phyloP scores from a whole-genome alignment of 139 green algal genomes.

The Astrephomene gubernaculifera region DNA sequence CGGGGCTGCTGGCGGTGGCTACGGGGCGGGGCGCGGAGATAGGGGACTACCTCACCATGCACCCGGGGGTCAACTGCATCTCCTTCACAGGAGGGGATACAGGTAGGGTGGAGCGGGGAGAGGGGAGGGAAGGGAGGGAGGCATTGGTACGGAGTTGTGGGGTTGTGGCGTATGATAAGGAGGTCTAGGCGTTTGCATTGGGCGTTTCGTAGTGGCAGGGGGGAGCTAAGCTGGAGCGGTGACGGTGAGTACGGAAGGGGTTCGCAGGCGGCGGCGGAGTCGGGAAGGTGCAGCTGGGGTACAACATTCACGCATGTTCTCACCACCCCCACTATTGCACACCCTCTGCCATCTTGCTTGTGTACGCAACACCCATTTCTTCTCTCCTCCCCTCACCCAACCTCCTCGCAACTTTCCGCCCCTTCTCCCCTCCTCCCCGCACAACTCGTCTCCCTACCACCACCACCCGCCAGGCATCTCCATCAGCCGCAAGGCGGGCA shows the following conservation, averaged over 20 bases:
- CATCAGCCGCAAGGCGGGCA: slow-evolving; percentile 84
- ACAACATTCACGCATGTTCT: no score
- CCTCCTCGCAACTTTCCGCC: background rate
- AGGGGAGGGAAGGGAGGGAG: slow-evolving; percentile 7
- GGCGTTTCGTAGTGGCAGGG: no score
- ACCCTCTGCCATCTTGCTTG: no score
- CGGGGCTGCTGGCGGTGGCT: slow-evolving; percentile 83
- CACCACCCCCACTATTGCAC: no score
- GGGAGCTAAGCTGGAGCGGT: no score
- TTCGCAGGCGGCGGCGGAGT: no score
- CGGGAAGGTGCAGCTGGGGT: no score
- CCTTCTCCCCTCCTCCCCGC: background rate
- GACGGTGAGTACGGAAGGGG: no score
- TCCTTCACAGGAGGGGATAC: slow-evolving; percentile 93
- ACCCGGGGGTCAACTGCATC: slow-evolving; percentile 90
- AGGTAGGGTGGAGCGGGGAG: slow-evolving; percentile 28
- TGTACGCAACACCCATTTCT: background rate
- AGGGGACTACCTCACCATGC: slow-evolving; percentile 95
- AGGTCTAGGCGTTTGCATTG: no score
- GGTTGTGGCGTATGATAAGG: background rate
- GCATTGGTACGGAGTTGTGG: background rate
- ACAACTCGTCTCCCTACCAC: background rate
- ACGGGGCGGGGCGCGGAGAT: slow-evolving; percentile 94
- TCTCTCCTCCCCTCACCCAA: background rate
- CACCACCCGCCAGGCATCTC: slow-evolving; percentile 42